Evolutionary conservation across 345 rosid species (phyloP), one percentile per base, ranked within the genome.

Genomic region (Gossypium stocksii): DNA sequence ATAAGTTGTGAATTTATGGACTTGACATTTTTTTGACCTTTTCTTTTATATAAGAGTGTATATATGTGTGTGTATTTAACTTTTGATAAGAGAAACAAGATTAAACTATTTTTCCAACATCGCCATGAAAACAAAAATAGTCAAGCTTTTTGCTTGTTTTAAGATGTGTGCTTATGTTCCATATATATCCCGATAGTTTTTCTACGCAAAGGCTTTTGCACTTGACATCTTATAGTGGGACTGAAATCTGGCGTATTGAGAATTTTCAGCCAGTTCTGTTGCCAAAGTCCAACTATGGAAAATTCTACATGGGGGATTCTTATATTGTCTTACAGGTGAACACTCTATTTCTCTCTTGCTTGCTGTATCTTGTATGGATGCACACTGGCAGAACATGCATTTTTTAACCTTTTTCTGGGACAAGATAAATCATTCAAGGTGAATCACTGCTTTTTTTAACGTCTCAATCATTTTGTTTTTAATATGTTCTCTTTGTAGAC

Each of bases 171-270:
- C 54, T 67, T 78, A 76, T 74, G 66, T 17, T 16, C 41, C 58
- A 23, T 29, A 64, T 72, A 49, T 73, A 38, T 72, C 8, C 53
- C 53, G 3, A 56, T 72, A 2, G 58, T 43, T 56, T 81, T 77
- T 34, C 41, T 34, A 52, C 4, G 66, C 66, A 38, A 74, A 51
- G 69, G 57, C 70, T 82, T 86, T 86, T 79, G n/a, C 75, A 73
- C 93, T 88, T 91, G 83, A 96, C 92, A 71, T 82, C 81, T 56
- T 71, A 5, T 77, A 96, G 99, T 65, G 99, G 99, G 70, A 86
- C 87, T 83, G 99, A 96, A 73, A 93, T 91, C 70, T 96, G 99
- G 99, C 89, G 98, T 80, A 91, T 93, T 60, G 99, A 96, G 88
- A 83, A 96, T 79, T 96, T 96, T 85, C 91, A 86, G 80, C 97